phyloP scores from a whole-genome alignment of 352 stramenopile genomes.

The Thalassiosira mediterranea region DNA sequence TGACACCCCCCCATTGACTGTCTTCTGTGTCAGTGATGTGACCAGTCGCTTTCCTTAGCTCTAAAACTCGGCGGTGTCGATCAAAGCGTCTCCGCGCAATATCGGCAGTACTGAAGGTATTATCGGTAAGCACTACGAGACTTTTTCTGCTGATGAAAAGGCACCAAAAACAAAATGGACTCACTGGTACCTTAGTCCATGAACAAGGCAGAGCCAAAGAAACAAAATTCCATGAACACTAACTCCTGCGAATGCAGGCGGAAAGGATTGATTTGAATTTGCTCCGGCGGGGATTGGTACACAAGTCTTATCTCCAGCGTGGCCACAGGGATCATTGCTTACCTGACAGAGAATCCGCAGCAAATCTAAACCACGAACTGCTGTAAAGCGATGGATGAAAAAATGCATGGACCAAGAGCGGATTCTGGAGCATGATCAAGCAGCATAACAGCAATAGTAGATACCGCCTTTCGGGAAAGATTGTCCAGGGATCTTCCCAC shows the following conservation, averaged over 20 bases:
- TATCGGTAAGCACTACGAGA: background rate
- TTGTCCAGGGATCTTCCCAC: conserved; percentile 74
- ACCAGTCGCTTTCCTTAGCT: conserved; percentile 59
- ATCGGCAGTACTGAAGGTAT: conserved; percentile 48
- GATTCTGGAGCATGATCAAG: conserved; percentile 73
- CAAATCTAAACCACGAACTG: conserved; percentile 42
- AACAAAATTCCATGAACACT: conserved; percentile 70
- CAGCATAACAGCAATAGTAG: conserved; percentile 66
- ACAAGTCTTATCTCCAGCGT: too few species aligned
- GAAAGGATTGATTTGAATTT: too few species aligned
- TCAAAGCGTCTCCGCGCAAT: conserved; percentile 55
- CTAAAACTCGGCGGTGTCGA: conserved; percentile 60
- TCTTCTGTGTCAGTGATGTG: conserved; percentile 51
- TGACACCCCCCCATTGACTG: conserved; percentile 39
- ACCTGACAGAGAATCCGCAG: conserved; percentile 63
- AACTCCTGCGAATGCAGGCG: too few species aligned
- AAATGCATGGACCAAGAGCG: conserved; percentile 58
- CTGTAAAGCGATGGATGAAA: conserved; percentile 60
- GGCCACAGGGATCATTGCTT: too few species aligned
- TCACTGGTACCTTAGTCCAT: conserved; percentile 74
- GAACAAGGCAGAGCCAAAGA: conserved; percentile 69
- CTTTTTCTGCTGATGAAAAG: conserved; percentile 2
- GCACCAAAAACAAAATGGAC: conserved; percentile 3
- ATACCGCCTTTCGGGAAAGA: conserved; percentile 75
- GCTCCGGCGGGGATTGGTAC: too few species aligned